A percentile compares a stretch with the other conserved stretches of the same genome.
These are phyloP conservation scores for Colletotrichum endophyticum DNA, from an alignment of 2,329 filamentous ascomycete genomes.

Conservation along the genomic window DNA sequence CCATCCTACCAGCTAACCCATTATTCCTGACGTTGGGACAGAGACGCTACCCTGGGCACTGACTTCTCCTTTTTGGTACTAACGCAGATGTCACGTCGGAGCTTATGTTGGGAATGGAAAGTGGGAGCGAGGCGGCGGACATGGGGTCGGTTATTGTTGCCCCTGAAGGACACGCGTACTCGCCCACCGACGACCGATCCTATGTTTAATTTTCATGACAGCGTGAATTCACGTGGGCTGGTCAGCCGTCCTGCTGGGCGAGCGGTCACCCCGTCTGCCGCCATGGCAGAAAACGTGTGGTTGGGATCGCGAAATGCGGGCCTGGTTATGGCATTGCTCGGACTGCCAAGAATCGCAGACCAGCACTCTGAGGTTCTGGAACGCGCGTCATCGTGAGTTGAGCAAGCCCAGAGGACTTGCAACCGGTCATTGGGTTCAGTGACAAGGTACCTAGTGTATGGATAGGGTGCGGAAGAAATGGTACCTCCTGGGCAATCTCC, in stretches of 20 bases:
- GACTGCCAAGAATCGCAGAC: constrained; percentile 1
- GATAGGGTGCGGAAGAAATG: neutral
- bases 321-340: neutral
- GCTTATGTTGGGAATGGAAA: neutral
- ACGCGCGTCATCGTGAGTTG: constrained; percentile 1
- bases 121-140: neutral
- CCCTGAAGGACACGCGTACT: neutral
- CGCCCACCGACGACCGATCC: neutral
- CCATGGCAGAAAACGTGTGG: neutral
- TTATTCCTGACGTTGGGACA: neutral
- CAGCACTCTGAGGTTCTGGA: neutral
- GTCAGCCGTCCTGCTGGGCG: neutral
- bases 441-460: neutral
- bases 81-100: neutral
- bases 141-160: neutral
- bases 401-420: neutral
- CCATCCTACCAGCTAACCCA: neutral
- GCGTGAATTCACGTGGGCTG: neutral
- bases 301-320: neutral
- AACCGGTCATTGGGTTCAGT: neutral
- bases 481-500: neutral
- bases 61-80: neutral
- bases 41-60: neutral
- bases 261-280: neutral
- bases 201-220: neutral